Evolutionary conservation across 164 flowering plant genomes (phyloP), one percentile per base, ranked within the genome.

Genomic region (Vitis amurensis): DNA sequence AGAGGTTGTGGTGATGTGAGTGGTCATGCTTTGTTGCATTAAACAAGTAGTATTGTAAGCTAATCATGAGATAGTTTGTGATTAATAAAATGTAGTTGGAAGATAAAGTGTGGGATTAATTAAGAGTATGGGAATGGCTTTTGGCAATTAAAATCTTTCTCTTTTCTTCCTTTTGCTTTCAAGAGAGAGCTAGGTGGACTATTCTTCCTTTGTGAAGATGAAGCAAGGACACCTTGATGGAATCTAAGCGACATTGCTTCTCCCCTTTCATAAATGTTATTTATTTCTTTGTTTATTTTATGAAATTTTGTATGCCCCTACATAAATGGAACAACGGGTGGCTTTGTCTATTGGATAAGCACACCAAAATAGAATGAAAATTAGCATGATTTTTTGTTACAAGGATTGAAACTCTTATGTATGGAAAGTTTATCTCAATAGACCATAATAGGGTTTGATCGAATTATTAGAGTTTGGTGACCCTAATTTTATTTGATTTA

Each of bases 191-290:
- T 66, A 62, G 53, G 58, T 69, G 74, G 44, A 44, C 61, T 51
- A 60, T 56, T 73, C 59, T 17, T 58, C 63, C 29, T 8, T 6
- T 12, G 14, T 27, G 3, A 48, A 9, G 44, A 27, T 16, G 61
- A 72, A 61, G 17, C 29, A 62, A 59, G 60, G 61, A 31, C 44
- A 68, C 55, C 13, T 61, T 69, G 68, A 77, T 73, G 73, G 79
- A 68, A 69, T 73, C 76, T 77, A 62, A 15, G 73, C 70, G 66
- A 73, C 73, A 77, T 17, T 72, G 27, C 55, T 51, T 37, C 55
- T 10, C 66, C 5, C 65, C 30, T n/a, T 50, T 9, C 58, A 27
- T 68, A 50, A 30, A 15, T 14, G 3, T 27, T 17, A 17, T 17
- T 17, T 17, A 17, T 17, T 17, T 17, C 19, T 17, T 17, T 56